Conservation (phyloP, 768 basidiomycete species). For the Kwoniella bestiolae region DNA sequence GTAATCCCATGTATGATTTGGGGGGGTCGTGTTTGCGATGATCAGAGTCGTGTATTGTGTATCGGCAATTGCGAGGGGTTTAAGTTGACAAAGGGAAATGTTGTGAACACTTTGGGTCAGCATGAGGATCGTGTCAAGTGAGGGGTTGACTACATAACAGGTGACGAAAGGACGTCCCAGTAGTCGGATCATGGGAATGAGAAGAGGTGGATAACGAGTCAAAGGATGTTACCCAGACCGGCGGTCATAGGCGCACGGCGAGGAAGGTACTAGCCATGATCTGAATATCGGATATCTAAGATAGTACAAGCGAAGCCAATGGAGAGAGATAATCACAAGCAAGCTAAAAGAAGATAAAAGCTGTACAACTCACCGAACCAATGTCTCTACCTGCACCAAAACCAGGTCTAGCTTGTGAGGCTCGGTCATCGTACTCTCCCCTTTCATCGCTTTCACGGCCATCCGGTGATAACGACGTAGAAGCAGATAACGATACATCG, state of each 20-base stretch:
- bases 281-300: no score
- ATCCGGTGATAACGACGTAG: constrained; percentile 7
- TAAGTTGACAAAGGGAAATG: neutral
- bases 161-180: neutral
- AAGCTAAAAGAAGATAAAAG: no score
- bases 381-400: constrained; percentile 37
- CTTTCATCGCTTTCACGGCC: constrained; percentile 11
- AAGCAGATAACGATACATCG: neutral
- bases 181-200: no score
- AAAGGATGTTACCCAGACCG: no score
- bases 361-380: constrained; percentile 43
- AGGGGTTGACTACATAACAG: neutral
- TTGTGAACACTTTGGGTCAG: neutral
- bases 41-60: no score
- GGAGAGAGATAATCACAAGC: no score
- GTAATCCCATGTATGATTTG: constrained; percentile 5
- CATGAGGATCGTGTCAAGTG: neutral
- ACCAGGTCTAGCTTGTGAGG: constrained; percentile 26
- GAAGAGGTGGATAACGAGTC: no score
- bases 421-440: neutral
- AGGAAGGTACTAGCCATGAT: no score
- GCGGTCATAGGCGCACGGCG: no score
- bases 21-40: neutral
- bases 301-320: neutral
- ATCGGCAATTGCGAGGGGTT: no score